Evolutionary conservation across 257 asterid species (phyloP).

Genomic region (Solanum megistacrolobum): DNA sequence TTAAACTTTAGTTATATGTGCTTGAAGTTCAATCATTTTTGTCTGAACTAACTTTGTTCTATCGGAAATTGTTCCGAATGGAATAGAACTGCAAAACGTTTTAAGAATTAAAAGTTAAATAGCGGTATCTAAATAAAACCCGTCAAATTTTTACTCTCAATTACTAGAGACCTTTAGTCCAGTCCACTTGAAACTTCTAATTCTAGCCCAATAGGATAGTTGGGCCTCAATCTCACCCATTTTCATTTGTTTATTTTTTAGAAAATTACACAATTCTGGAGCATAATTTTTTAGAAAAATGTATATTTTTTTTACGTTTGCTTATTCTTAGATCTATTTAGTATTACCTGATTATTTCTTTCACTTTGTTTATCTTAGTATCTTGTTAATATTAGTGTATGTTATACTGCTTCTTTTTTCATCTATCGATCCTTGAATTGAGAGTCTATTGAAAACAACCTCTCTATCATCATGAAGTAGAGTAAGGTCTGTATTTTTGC

Average conservation of each 20-base stretch:
- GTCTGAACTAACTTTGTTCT: too few relatives aligned
- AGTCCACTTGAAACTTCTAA: background rate
- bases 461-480: too few relatives aligned
- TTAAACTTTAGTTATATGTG: background rate
- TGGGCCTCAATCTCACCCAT: background rate
- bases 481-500: too few relatives aligned
- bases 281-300: too few relatives aligned
- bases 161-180: background rate
- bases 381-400: too few relatives aligned
- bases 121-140: background rate
- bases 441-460: background rate
- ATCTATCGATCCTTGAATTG: background rate
- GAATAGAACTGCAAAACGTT: background rate
- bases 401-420: too few relatives aligned
- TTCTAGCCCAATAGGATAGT: background rate
- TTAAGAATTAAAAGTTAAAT: background rate
- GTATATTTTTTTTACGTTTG: too few relatives aligned
- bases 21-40: background rate
- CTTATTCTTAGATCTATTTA: too few relatives aligned
- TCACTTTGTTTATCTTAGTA: too few relatives aligned
- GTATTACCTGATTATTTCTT: too few relatives aligned
- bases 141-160: background rate
- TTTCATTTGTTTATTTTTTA: background rate
- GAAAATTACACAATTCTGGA: background rate
- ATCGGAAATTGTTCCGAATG: background rate